A percentile compares a stretch with the other conserved stretches of the same genome.
These are phyloP conservation scores for Gyromitra esculenta DNA, from an alignment of 2,329 filamentous ascomycete species.

Conservation along the genomic window DNA sequence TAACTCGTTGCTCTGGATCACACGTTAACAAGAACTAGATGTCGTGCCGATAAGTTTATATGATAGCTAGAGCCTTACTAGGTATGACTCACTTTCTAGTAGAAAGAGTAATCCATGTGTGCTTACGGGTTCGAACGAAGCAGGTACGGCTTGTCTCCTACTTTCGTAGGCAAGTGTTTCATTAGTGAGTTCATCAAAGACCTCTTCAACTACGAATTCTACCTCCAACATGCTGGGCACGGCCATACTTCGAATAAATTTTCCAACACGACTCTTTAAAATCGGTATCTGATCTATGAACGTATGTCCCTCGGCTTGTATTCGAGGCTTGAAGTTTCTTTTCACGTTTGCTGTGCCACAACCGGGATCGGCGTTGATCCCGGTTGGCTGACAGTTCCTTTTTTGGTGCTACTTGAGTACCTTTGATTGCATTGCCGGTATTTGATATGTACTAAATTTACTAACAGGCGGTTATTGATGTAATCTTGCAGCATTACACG, in stretches of 20 bases:
- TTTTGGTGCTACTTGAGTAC: slow-evolving; percentile 29
- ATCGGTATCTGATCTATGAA: slow-evolving; percentile 11
- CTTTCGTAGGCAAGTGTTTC: not conserved
- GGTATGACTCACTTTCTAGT: not conserved
- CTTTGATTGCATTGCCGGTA: not conserved
- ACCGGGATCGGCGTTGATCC: slow-evolving; percentile 31
- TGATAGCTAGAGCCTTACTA: not conserved
- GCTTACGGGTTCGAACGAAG: slow-evolving; percentile 7
- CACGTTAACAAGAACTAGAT: not conserved
- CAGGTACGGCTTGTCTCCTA: slow-evolving; percentile 6
- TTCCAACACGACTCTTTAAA: slow-evolving; percentile 6
- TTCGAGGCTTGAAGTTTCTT: slow-evolving; percentile 27
- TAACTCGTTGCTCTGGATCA: not conserved
- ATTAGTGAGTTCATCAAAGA: not conserved
- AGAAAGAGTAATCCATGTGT: not conserved
- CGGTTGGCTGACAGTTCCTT: slow-evolving; percentile 37
- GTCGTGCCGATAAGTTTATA: not conserved
- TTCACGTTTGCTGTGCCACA: slow-evolving; percentile 22
- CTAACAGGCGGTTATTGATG: slow-evolving; percentile 8
- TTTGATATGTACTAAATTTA: slow-evolving; percentile 30
- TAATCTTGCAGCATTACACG: slow-evolving; percentile 25
- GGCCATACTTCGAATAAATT: not conserved
- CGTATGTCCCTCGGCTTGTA: slow-evolving; percentile 23
- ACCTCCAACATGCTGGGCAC: not conserved
- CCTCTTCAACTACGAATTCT: slow-evolving; percentile 6